Evolutionary conservation across 2,329 filamentous ascomycete species (phyloP).

Genomic region (Fusarium subtropicale): DNA sequence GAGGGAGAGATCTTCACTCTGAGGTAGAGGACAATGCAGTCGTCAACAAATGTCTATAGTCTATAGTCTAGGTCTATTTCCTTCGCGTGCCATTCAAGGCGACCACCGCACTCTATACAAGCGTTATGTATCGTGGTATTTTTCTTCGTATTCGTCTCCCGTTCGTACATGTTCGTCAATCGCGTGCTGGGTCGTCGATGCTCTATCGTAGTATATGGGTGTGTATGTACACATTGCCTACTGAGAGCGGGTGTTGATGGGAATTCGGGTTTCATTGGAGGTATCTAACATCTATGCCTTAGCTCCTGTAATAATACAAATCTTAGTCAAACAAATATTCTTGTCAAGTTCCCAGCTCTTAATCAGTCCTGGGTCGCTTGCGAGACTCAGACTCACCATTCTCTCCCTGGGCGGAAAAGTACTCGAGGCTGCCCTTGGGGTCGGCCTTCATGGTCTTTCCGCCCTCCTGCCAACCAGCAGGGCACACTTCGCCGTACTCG

Average conservation of each 20-base stretch:
- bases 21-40: background rate
- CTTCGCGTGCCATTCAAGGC: constrained; percentile 18
- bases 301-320: constrained; percentile 37
- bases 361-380: constrained; percentile 39
- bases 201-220: background rate
- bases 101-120: background rate
- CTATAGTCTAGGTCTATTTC: constrained; percentile 21
- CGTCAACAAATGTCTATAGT: constrained; percentile 31
- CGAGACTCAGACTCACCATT: constrained; percentile 43
- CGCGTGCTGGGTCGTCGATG: constrained; percentile 12
- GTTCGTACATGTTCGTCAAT: constrained; percentile 28
- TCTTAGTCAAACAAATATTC: constrained; percentile 31
- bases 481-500: constrained; percentile 81
- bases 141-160: background rate
- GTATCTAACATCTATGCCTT: constrained; percentile 37
- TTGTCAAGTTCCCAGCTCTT: constrained; percentile 11
- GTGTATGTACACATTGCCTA: background rate
- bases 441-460: constrained; percentile 63
- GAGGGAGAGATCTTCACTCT: constrained; percentile 4
- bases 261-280: constrained; percentile 34
- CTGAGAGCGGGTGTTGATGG: constrained; percentile 32
- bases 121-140: background rate
- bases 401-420: constrained; percentile 53
- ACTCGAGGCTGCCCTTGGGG: constrained; percentile 63
- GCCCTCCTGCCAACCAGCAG: constrained; percentile 62